Evolutionary conservation across 176 grass and related monocot species (phyloP).

Genomic region (Ananas comosus): DNA sequence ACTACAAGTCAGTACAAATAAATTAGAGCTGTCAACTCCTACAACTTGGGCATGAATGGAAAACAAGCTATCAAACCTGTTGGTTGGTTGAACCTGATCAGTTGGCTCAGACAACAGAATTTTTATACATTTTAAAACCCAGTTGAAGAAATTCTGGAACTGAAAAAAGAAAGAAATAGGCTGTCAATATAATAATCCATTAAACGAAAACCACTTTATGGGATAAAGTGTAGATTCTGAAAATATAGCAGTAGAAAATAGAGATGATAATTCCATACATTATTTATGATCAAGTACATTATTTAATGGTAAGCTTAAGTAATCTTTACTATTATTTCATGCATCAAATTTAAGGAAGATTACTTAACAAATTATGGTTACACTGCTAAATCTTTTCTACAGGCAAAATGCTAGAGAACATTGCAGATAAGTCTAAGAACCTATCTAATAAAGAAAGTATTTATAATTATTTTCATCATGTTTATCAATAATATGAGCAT

Average conservation of each 20-base stretch:
- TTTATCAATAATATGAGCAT: too few relatives aligned
- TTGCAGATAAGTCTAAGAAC: too few relatives aligned
- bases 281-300: too few relatives aligned
- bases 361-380: too few relatives aligned
- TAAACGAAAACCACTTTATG: background rate
- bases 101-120: conserved; percentile 78
- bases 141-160: conserved; percentile 97
- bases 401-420: too few relatives aligned
- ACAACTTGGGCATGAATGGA: conserved; percentile 14
- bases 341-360: too few relatives aligned
- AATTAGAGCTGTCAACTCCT: conserved; percentile 2
- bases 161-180: conserved; percentile 34
- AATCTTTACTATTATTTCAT: too few relatives aligned
- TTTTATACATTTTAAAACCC: conserved; percentile 85
- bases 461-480: too few relatives aligned
- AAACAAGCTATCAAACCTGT: conserved; percentile 39
- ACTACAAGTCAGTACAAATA: conserved; percentile 16
- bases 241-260: background rate
- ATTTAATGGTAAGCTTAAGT: too few relatives aligned
- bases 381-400: too few relatives aligned
- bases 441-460: too few relatives aligned
- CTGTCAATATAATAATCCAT: conserved; percentile 18
- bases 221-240: background rate
- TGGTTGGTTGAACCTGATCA: conserved; percentile 59
- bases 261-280: too few relatives aligned